These are phyloP conservation scores for Podaxis rugospora DNA, from an alignment of 768 basidiomycete genomes.

Conservation along the genomic window DNA sequence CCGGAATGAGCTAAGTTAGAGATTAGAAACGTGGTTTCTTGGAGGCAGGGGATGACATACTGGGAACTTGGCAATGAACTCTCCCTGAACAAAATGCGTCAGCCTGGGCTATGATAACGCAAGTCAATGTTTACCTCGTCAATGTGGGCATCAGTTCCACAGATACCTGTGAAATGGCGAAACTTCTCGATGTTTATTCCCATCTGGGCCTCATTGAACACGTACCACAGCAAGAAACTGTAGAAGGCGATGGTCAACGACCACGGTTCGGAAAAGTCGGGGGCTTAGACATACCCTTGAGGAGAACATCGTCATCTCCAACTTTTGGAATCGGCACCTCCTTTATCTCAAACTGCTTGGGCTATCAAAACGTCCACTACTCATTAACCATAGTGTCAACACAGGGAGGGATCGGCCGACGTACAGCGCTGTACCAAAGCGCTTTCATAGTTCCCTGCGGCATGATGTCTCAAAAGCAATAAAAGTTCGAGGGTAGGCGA, in stretches of 20 bases:
- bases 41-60: slow-evolving; percentile 28
- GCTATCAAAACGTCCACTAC: slow-evolving; percentile 21
- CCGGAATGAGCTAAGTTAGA: slow-evolving; percentile 33
- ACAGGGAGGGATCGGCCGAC: not conserved
- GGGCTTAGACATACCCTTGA: slow-evolving; percentile 39
- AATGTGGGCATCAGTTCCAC: slow-evolving; percentile 57
- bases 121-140: slow-evolving; percentile 35
- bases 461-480: not conserved
- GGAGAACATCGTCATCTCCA: slow-evolving; percentile 50
- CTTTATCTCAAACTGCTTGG: slow-evolving; percentile 48
- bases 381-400: not conserved
- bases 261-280: not conserved
- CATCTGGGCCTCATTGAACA: not conserved
- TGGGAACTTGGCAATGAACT: slow-evolving; percentile 70
- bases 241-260: not conserved
- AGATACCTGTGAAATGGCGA: slow-evolving; percentile 28
- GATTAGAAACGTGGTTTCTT: not conserved
- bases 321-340: slow-evolving; percentile 48
- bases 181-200: not conserved
- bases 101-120: not conserved
- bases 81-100: slow-evolving; percentile 35
- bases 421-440: slow-evolving; percentile 15
- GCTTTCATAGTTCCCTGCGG: slow-evolving; percentile 14
- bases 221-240: slow-evolving; percentile 36
- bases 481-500: not conserved